phyloP scores from a whole-genome alignment of 306 rosid species.

The Glycine soja region DNA sequence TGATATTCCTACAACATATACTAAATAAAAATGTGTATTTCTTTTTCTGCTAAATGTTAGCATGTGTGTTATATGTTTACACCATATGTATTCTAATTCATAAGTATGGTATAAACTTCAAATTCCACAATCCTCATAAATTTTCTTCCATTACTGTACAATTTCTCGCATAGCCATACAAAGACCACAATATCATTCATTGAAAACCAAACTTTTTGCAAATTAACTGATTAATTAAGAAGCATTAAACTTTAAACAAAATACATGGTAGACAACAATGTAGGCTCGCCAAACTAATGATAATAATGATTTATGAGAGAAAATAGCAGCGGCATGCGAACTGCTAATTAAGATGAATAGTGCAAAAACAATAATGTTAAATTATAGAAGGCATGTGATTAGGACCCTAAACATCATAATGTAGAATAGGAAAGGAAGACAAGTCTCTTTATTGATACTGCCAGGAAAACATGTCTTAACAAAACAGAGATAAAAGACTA shows the following conservation, averaged over 20 bases:
- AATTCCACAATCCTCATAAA: not conserved
- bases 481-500: no score
- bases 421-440: no score
- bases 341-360: not conserved
- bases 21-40: not conserved
- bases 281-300: no score
- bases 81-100: not conserved
- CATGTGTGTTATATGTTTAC: not conserved
- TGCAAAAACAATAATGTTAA: no score
- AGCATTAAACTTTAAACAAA: no score
- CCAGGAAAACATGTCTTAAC: no score
- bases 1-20: not conserved
- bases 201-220: conserved; percentile 4
- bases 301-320: not conserved
- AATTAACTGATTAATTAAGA: no score
- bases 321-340: not conserved
- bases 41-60: not conserved
- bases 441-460: no score
- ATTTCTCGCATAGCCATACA: not conserved
- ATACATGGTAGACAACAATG: no score
- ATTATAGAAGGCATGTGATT: no score
- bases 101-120: not conserved
- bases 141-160: no score
- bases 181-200: not conserved
- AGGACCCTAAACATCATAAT: no score